phyloP scores from a whole-genome alignment of 179 eudicot species.

The Dionaea muscipula region DNA sequence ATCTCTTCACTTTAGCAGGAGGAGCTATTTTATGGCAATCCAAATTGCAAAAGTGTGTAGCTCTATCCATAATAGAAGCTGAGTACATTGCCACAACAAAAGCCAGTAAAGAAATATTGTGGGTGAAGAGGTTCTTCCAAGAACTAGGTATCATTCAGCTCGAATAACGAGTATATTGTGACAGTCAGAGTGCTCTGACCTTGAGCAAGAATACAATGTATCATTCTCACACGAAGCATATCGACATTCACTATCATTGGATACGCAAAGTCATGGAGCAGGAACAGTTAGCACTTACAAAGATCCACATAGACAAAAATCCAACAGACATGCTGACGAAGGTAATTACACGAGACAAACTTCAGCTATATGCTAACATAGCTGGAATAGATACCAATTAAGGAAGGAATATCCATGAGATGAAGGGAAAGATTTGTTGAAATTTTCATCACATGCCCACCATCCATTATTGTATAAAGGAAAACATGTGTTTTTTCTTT shows the following conservation, averaged over 20 bases:
- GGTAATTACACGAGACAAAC: no score
- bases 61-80: not conserved
- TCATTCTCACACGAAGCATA: not conserved
- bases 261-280: not conserved
- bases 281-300: not conserved
- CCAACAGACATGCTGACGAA: not conserved
- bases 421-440: no score
- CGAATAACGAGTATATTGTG: not conserved
- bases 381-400: no score
- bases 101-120: not conserved
- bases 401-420: no score
- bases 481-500: no score
- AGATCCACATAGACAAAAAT: not conserved
- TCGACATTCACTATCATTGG: constrained; percentile 1
- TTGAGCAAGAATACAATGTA: not conserved
- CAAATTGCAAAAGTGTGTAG: constrained; percentile 1
- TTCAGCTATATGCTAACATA: no score
- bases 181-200: no score
- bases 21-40: not conserved
- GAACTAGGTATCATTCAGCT: not conserved
- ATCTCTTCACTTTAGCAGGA: not conserved
- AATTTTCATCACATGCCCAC: no score
- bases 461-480: no score
- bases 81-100: not conserved
- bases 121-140: not conserved